Base-by-base conservation (phyloP, 164 flowering plant species). In the Kingdonia uniflora region DNA sequence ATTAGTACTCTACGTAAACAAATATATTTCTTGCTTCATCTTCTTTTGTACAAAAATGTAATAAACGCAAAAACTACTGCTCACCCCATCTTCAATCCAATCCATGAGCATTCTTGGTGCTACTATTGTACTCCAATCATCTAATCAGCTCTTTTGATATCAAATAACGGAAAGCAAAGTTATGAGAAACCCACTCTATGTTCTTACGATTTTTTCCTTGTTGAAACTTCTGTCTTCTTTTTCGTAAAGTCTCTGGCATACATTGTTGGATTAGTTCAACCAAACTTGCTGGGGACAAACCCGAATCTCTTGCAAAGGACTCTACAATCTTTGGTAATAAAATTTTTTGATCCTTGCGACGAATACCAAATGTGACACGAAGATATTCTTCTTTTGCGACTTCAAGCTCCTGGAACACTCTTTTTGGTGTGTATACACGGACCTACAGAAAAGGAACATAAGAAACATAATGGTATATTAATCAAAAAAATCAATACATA, bases 311-410 rank as follows among this genome's bases (percentile, higher is more conserved):
- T 4, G 82, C 82, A 66, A 65, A 92, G 8, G 79, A 76, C 60
- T 88, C 95, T 1, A 92, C 68, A 2, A 82, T 63, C 73, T 86
- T 92, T 6, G 99, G 95, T 44, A 92, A 49, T 21, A 80, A 63
- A 37, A 86, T 68, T 66, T 76, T 86, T 21, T 77, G 77, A 52
- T 80, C 84, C 61, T 78, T 84, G 49, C 74, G 70, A 11, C 74
- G 70, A 11, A 81, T 62, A 6, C 87, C 84, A 59, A 84, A 76
- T 14, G 82, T 80, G 17, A 91, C 89, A 17, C 82, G 72, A 15
- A 92, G 62, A 65, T 78, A 92, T 65, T 92, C 99, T 45, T 82
- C 94, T 65, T 82, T 88, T 42, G 99, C 96, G 44, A 68, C 58
- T 71, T 88, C 95, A 17, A 92, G 76, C 64, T 92, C 96, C 54